These are phyloP conservation scores for Calonectria leucothoes DNA, from an alignment of 2,329 filamentous ascomycete species.

Conservation along the genomic window DNA sequence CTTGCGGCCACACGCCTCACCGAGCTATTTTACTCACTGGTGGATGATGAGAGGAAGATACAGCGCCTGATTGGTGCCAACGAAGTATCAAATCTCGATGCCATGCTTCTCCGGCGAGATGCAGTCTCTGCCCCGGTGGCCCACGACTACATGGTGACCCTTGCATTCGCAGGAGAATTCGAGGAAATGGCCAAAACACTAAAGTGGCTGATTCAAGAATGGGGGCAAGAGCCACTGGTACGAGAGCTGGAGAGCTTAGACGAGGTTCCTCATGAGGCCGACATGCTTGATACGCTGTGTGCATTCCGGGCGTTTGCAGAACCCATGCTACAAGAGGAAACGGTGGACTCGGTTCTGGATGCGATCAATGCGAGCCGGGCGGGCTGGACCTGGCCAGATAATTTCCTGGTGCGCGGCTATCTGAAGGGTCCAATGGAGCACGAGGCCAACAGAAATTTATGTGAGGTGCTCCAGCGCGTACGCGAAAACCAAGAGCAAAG, in stretches of 20 bases:
- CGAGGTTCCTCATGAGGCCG: slow-evolving; percentile 46
- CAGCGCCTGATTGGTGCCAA: slow-evolving; percentile 30
- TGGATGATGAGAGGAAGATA: slow-evolving; percentile 36
- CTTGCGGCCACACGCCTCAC: slow-evolving; percentile 40
- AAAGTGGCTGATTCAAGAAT: slow-evolving; percentile 68
- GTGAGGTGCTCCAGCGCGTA: slow-evolving; percentile 38
- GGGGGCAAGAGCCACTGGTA: slow-evolving; percentile 48
- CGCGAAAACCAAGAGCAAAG: slow-evolving; percentile 18
- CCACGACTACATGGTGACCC: slow-evolving; percentile 71
- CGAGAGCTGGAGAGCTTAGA: slow-evolving; percentile 50
- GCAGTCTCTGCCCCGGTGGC: slow-evolving; percentile 51
- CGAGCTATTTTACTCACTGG: slow-evolving; percentile 41
- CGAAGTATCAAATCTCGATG: slow-evolving; percentile 46
- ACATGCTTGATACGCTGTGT: slow-evolving; percentile 55
- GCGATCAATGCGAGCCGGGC: slow-evolving; percentile 39
- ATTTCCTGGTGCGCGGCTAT: slow-evolving; percentile 50
- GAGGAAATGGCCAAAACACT: slow-evolving; percentile 68
- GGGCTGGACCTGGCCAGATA: slow-evolving; percentile 53
- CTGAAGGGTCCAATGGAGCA: slow-evolving; percentile 37
- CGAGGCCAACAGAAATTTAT: slow-evolving; percentile 40
- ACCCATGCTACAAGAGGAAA: slow-evolving; percentile 50
- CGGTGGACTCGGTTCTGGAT: slow-evolving; percentile 45
- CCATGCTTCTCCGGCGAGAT: slow-evolving; percentile 48
- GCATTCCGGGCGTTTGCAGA: slow-evolving; percentile 62
- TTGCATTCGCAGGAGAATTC: slow-evolving; percentile 71